phyloP scores from a whole-genome alignment of 331 rosid species.

The Pyrus hybrid region DNA sequence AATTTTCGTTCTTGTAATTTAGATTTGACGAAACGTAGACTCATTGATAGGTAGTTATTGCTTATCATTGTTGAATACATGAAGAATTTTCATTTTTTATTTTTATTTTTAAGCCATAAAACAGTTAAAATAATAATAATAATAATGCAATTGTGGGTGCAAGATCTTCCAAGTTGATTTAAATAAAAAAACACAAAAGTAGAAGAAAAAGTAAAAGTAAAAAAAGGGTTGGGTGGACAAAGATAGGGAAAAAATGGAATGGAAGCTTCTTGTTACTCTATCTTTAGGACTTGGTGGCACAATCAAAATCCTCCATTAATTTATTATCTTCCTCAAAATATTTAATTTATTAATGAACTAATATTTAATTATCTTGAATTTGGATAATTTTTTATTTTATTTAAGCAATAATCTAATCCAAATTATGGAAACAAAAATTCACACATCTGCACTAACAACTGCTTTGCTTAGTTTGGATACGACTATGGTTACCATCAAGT shows the following conservation, averaged over 20 bases:
- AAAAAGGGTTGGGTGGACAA: neutral
- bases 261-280: slow-evolving; percentile 9
- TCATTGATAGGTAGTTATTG: neutral
- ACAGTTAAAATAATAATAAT: too few relatives aligned
- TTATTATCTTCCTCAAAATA: neutral
- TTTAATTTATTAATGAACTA: too few relatives aligned
- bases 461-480: too few relatives aligned
- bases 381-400: too few relatives aligned
- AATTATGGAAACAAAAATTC: too few relatives aligned
- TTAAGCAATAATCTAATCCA: too few relatives aligned
- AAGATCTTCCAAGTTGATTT: neutral
- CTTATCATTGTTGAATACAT: slow-evolving; percentile 9
- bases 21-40: too few relatives aligned
- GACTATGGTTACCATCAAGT: too few relatives aligned
- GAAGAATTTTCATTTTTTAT: neutral
- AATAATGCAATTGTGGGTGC: neutral
- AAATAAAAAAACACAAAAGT: neutral
- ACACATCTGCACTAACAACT: too few relatives aligned
- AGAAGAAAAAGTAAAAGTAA: slow-evolving; percentile 4
- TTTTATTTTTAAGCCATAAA: neutral
- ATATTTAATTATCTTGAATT: too few relatives aligned
- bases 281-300: slow-evolving; percentile 5
- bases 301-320: neutral
- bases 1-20: too few relatives aligned
- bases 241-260: neutral